phyloP scores from a whole-genome alignment of 352 stramenopile genomes.

The Aphanomyces euteiches region DNA sequence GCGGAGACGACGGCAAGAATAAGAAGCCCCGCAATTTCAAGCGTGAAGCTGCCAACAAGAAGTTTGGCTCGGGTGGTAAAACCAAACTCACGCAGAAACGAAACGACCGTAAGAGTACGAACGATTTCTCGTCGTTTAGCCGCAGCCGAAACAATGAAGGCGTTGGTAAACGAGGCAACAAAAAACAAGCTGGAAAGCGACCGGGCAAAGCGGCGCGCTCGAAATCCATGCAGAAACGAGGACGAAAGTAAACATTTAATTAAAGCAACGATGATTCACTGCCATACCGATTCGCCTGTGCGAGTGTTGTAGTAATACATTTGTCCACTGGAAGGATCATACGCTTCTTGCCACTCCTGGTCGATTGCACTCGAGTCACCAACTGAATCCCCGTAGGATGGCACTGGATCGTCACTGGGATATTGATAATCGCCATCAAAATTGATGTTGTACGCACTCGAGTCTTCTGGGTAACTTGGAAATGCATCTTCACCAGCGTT shows the following conservation, averaged over 20 bases:
- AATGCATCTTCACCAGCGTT: neutral
- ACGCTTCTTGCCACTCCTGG: conserved; percentile 23
- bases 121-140: conserved; percentile 69
- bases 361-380: neutral
- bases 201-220: conserved; percentile 53
- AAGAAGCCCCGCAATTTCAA: conserved; percentile 62
- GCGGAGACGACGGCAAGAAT: conserved; percentile 32
- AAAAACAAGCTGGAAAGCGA: conserved; percentile 38
- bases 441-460: neutral
- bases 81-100: conserved; percentile 62
- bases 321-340: conserved; percentile 6
- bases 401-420: too few species aligned
- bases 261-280: conserved; percentile 8
- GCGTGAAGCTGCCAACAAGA: conserved; percentile 72
- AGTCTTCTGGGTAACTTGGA: neutral
- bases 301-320: conserved; percentile 26
- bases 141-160: conserved; percentile 41
- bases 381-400: too few species aligned
- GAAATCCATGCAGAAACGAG: conserved; percentile 32
- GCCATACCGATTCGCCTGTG: conserved; percentile 29
- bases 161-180: conserved; percentile 47
- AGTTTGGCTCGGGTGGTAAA: conserved; percentile 82
- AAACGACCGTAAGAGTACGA: conserved; percentile 78
- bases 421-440: too few species aligned
- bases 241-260: conserved; percentile 23